A percentile compares a stretch with the other conserved stretches of the same genome.
Evolutionary conservation across 169 alveolate genomes (phyloP).

Genomic region (Eimeria sp.): DNA sequence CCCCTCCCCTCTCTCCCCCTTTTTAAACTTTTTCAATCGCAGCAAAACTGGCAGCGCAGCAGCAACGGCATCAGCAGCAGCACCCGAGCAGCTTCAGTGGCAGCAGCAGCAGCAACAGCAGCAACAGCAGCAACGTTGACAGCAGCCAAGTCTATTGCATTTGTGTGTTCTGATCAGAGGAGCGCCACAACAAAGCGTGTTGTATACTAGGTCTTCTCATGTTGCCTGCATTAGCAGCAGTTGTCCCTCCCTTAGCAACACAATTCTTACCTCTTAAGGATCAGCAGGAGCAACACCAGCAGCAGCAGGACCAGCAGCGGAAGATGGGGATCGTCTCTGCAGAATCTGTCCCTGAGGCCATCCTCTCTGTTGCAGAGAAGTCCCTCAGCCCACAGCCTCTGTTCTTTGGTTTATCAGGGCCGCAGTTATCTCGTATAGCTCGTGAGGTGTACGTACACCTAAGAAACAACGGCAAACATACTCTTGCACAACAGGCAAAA

Average conservation of each 20-base stretch:
- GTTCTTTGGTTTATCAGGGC: constrained; percentile 17
- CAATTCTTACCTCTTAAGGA: too few species aligned
- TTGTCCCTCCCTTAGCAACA: not conserved
- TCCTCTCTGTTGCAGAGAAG: constrained; percentile 27
- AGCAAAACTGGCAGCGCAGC: not conserved
- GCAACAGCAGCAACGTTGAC: not conserved
- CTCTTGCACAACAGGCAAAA: constrained; percentile 41
- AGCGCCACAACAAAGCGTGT: not conserved
- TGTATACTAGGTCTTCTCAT: not conserved
- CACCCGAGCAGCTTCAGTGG: not conserved
- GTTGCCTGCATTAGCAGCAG: not conserved
- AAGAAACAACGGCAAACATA: not conserved
- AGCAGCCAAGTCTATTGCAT: not conserved
- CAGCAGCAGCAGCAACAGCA: not conserved
- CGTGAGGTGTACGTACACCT: constrained; percentile 65
- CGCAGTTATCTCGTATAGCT: constrained; percentile 43
- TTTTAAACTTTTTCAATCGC: not conserved
- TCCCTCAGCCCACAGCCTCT: not conserved
- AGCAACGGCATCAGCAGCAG: too few species aligned
- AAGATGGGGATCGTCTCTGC: not conserved
- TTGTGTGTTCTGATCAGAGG: not conserved
- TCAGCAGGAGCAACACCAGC: not conserved
- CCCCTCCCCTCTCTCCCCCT: not conserved
- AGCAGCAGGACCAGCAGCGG: not conserved
- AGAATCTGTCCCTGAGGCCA: constrained; percentile 34